Conservation (phyloP, 257 asterid genomes). For the Eucommia ulmoides region DNA sequence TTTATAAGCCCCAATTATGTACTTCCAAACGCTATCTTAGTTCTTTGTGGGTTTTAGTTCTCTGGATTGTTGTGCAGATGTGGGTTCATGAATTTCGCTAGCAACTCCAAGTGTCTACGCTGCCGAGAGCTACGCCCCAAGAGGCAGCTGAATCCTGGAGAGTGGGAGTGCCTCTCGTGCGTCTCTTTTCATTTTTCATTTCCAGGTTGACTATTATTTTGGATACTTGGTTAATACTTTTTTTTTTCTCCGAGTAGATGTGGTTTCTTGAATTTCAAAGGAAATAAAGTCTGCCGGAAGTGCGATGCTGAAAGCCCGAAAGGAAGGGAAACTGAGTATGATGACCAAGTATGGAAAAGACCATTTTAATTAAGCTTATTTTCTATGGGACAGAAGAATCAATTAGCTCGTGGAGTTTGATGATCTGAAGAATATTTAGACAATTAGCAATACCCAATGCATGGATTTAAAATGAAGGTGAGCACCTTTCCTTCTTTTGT, state of each 20-base stretch:
- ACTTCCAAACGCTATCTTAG: too few species aligned
- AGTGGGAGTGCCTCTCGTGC: constrained; percentile 38
- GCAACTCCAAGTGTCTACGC: constrained; percentile 48
- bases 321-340: constrained; percentile 11
- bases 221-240: neutral
- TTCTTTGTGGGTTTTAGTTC: too few species aligned
- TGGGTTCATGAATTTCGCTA: constrained; percentile 67
- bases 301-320: constrained; percentile 44
- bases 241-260: constrained; percentile 31
- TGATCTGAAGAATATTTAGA: neutral
- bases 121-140: constrained; percentile 58
- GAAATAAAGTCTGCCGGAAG: constrained; percentile 51
- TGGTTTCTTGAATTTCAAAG: constrained; percentile 47
- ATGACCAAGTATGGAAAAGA: constrained; percentile 34
- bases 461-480: too few species aligned
- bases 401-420: neutral
- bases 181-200: constrained; percentile 6
- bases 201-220: neutral
- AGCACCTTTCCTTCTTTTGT: too few species aligned
- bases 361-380: too few species aligned
- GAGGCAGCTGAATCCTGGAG: constrained; percentile 58
- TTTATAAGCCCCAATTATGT: too few species aligned
- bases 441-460: neutral
- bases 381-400: too few species aligned
- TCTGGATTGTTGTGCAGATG: constrained; percentile 58